Evolutionary conservation across 2,329 filamentous ascomycete genomes (phyloP), one percentile per base, ranked within the genome.

Genomic region (Curvularia sp.): DNA sequence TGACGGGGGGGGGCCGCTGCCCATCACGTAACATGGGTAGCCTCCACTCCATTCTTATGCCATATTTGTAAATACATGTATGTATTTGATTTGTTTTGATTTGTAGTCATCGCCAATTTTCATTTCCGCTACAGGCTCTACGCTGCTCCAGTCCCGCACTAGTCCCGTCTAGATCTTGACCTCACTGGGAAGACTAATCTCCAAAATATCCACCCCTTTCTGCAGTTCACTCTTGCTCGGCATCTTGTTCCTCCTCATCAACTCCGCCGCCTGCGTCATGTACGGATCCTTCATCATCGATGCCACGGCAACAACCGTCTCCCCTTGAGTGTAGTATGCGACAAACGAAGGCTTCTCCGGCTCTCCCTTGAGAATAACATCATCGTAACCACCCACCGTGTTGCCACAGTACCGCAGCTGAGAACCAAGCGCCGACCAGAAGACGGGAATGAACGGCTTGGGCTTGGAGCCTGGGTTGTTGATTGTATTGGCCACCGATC

Each of bases 401-500:
- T 94, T 95, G 12, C 95, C 95, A 73, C 93, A 97, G 82, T 99
- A 99, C 45, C 95, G 87, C 69, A 99, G 79, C 79, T 99, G 95
- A 5, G 88, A 85, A 5, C 93, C 92, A 5, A 99, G 81, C 0
- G 95, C 95, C 1, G 92, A 97, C 95, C 95, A 99, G 82, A 99
- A 99, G 49, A 99, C 86, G 0, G 95, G 95, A 57, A 95, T 94
- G 78, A 97, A 97, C 2, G 86, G 82, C 68, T 90, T 87, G 0
- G 87, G 82, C 61, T 83, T 82, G 45, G 83, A 76, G 7, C 83
- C 78, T 0, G 89, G 85, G 69, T 89, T 82, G 65, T 87, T 84
- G 71, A 99, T 97, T 68, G 91, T 86, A 51, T 83, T 83, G 1
- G 93, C 95, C 1, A 90, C 94, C 23, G 85, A 84, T 42, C 94